Evolutionary conservation across 2,329 filamentous ascomycete genomes (phyloP).

Genomic region (Apiospora sp.): DNA sequence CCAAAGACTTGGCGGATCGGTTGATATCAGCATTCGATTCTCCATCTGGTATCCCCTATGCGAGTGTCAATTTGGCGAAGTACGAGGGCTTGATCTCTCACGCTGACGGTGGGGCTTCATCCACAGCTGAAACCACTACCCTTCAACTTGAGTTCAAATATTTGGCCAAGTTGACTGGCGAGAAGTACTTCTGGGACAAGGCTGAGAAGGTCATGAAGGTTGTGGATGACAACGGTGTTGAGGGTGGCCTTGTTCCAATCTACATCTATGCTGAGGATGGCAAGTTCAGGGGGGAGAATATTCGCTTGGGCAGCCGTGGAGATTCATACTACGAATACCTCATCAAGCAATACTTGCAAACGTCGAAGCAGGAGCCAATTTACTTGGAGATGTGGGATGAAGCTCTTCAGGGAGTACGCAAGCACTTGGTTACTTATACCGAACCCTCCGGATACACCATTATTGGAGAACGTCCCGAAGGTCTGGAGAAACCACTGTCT

Average conservation of each 20-base stretch:
- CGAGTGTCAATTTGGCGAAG: constrained; percentile 87
- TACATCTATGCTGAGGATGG: constrained; percentile 84
- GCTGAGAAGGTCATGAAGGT: constrained; percentile 92
- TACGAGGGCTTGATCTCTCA: constrained; percentile 82
- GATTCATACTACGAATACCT: constrained; percentile 99
- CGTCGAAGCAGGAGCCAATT: constrained; percentile 81
- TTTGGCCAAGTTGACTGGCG: constrained; percentile 90
- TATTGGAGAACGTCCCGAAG: constrained; percentile 83
- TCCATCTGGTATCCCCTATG: constrained; percentile 84
- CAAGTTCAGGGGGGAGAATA: constrained; percentile 82
- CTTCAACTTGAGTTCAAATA: constrained; percentile 98
- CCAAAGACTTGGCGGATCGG: constrained; percentile 88
- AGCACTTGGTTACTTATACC: constrained; percentile 91
- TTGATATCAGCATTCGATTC: constrained; percentile 89
- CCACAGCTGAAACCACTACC: constrained; percentile 91
- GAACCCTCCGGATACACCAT: constrained; percentile 83
- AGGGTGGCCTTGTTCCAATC: constrained; percentile 90
- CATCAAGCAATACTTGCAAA: constrained; percentile 98
- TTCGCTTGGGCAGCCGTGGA: constrained; percentile 90
- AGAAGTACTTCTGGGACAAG: constrained; percentile 90
- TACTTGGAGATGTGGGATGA: constrained; percentile 96
- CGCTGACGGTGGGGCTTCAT: constrained; percentile 85
- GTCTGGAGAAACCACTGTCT: constrained; percentile 70
- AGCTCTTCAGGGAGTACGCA: constrained; percentile 82
- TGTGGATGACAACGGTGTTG: constrained; percentile 80